A percentile compares a stretch with the other conserved stretches of the same genome.
Evolutionary conservation across 2,329 filamentous ascomycete species (phyloP).

Genomic region (Cladosporium cucumerinum): DNA sequence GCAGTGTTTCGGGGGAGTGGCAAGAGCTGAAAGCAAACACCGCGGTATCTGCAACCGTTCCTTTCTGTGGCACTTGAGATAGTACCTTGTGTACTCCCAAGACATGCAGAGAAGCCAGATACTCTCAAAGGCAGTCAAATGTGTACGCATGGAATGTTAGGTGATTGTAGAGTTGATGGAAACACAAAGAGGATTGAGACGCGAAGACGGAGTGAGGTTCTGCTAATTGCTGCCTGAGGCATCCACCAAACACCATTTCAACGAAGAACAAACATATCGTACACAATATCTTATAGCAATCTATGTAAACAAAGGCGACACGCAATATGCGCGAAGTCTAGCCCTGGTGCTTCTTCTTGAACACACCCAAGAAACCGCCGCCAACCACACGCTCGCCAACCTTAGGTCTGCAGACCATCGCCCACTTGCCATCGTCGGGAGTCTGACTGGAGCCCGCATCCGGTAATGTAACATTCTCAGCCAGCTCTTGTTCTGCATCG

Average conservation of each 20-base stretch:
- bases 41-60: background rate
- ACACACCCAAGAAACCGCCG: slow-evolving; percentile 39
- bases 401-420: slow-evolving; percentile 39
- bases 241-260: background rate
- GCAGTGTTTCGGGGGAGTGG: background rate
- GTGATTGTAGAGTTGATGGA: background rate
- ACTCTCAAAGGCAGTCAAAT: background rate
- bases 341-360: slow-evolving; percentile 27
- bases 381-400: slow-evolving; percentile 38
- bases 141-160: background rate
- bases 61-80: background rate
- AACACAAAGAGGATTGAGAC: background rate
- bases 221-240: background rate
- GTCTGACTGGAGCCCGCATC: background rate
- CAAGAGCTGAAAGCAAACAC: background rate
- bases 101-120: background rate
- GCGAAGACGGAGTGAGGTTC: background rate
- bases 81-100: background rate
- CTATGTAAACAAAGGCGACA: background rate
- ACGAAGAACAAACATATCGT: background rate
- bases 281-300: background rate
- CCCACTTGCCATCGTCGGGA: slow-evolving; percentile 21
- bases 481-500: background rate
- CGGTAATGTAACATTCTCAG: background rate
- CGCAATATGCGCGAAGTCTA: background rate